Conservation (phyloP, 2,329 filamentous ascomycete genomes). For the Fusarium irregulare region DNA sequence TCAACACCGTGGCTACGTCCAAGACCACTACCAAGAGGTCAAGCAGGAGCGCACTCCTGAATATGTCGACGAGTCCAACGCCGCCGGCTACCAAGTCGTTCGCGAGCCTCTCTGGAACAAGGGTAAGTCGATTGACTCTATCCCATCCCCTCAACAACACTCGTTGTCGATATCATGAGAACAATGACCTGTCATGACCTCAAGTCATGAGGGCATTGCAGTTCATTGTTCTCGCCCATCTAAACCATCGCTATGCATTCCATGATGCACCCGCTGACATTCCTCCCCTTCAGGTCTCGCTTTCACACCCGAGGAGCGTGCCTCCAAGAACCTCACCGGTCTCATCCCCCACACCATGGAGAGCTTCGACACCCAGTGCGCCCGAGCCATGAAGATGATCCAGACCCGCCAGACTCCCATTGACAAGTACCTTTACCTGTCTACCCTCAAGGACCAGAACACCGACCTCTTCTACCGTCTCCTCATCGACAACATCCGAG, state of each 20-base stretch:
- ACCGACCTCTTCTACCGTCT: constrained; percentile 86
- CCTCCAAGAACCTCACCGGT: constrained; percentile 73
- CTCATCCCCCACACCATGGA: constrained; percentile 74
- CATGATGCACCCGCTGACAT: constrained; percentile 23
- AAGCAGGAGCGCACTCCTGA: constrained; percentile 65
- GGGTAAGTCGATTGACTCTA: constrained; percentile 57
- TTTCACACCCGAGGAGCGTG: constrained; percentile 72
- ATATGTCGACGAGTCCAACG: constrained; percentile 63
- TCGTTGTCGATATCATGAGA: constrained; percentile 29
- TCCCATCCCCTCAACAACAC: constrained; percentile 18
- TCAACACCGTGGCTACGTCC: constrained; percentile 69
- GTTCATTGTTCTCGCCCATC: background rate
- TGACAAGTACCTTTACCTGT: constrained; percentile 88
- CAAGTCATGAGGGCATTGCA: background rate
- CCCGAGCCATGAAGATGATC: constrained; percentile 79
- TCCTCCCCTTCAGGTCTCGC: constrained; percentile 62
- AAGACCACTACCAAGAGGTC: constrained; percentile 67
- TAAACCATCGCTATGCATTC: background rate
- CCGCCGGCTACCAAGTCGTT: constrained; percentile 70
- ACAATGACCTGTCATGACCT: constrained; percentile 3
- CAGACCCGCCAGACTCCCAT: constrained; percentile 74
- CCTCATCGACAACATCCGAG: constrained; percentile 79
- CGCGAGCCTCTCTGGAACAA: constrained; percentile 74
- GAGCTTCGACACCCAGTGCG: constrained; percentile 68
- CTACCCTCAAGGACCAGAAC: constrained; percentile 78